These are phyloP conservation scores for Coprinopsis marcescibilis DNA, from an alignment of 768 basidiomycete species.

Conservation along the genomic window DNA sequence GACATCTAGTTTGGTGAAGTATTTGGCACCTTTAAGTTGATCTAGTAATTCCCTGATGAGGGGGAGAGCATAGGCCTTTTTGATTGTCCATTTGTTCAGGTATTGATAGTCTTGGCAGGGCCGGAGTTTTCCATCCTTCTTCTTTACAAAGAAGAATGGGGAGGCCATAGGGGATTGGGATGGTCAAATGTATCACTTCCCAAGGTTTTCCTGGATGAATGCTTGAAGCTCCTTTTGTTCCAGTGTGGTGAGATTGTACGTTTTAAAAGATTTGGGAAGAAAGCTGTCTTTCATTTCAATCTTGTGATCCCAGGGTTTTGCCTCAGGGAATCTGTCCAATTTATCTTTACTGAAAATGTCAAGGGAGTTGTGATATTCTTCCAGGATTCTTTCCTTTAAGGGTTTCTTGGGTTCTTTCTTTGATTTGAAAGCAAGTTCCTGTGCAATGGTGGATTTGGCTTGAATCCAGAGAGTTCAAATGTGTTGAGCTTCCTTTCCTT, in stretches of 20 bases:
- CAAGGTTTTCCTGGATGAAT: slow-evolving; percentile 21
- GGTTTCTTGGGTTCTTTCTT: no score
- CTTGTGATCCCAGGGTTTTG: slow-evolving; percentile 24
- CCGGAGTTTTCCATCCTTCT: slow-evolving; percentile 18
- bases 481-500: no score
- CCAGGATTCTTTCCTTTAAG: neutral
- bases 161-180: slow-evolving; percentile 18
- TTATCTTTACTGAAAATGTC: neutral
- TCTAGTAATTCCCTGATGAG: slow-evolving; percentile 28
- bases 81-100: slow-evolving; percentile 28
- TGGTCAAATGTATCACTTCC: slow-evolving; percentile 22
- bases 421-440: no score
- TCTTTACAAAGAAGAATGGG: slow-evolving; percentile 21
- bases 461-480: no score
- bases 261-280: slow-evolving; percentile 19
- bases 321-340: neutral
- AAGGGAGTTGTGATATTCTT: no score
- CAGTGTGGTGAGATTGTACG: slow-evolving; percentile 14
- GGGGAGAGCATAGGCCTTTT: slow-evolving; percentile 29
- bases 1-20: slow-evolving; percentile 10
- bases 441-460: no score
- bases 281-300: slow-evolving; percentile 28
- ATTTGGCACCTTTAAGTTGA: slow-evolving; percentile 12
- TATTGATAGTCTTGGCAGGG: slow-evolving; percentile 25
- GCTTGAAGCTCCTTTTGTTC: slow-evolving; percentile 20